These are phyloP conservation scores for Colletotrichum sp. DNA, from an alignment of 2,329 filamentous ascomycete genomes.

Conservation along the genomic window DNA sequence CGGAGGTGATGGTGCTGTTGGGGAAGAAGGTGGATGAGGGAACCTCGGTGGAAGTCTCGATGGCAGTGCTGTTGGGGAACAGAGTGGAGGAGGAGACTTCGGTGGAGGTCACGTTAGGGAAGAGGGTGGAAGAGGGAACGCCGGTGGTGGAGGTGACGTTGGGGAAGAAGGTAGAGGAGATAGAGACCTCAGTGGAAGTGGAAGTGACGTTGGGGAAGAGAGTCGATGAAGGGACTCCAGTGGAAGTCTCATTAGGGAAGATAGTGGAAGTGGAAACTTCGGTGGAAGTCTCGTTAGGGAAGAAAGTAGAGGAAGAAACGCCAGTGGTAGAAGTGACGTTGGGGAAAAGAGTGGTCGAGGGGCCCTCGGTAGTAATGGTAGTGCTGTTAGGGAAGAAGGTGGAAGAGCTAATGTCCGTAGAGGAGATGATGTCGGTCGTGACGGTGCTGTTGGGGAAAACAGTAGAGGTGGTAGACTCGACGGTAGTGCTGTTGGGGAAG, in stretches of 20 bases:
- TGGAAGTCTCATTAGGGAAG: background rate
- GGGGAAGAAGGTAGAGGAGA: background rate
- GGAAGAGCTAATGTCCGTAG: background rate
- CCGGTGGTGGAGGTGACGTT: background rate
- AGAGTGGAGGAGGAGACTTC: background rate
- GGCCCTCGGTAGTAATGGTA: background rate
- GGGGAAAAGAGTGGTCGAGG: background rate
- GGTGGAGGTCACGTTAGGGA: background rate
- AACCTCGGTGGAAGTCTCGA: background rate
- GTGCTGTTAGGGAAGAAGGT: background rate
- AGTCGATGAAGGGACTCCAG: background rate
- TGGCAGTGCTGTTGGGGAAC: background rate
- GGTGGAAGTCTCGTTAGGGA: background rate
- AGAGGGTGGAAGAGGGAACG: background rate
- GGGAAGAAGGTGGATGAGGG: slow-evolving; percentile 2
- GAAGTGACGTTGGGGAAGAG: background rate
- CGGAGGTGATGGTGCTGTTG: background rate
- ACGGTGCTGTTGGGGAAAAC: background rate
- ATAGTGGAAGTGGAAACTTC: background rate
- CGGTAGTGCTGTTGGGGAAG: background rate
- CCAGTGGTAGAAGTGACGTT: background rate
- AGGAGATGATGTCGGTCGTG: background rate
- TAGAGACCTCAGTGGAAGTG: background rate
- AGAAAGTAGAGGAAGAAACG: background rate
- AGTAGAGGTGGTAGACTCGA: background rate